A percentile compares a stretch with the other conserved stretches of the same genome.
phyloP scores from a whole-genome alignment of 169 alveolate genomes.

The Plasmodium blacklocki region DNA sequence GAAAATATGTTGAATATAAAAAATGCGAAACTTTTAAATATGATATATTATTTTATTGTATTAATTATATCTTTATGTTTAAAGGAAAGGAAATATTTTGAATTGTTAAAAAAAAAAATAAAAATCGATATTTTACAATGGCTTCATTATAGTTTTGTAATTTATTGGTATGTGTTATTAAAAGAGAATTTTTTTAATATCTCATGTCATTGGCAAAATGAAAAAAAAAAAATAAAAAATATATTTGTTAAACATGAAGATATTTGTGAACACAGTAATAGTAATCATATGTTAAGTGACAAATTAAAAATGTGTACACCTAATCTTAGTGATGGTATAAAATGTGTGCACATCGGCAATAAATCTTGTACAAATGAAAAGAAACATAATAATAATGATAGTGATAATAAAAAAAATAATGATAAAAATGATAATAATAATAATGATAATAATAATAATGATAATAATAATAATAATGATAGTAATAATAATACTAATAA shows the following conservation, averaged over 20 bases:
- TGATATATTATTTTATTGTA: slow-evolving; percentile 33
- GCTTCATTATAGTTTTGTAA: slow-evolving; percentile 16
- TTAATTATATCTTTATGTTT: slow-evolving; percentile 25
- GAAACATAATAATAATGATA: neutral
- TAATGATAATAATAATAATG: neutral
- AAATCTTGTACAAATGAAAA: neutral
- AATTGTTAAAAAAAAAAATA: slow-evolving; percentile 27
- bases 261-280: no score
- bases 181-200: slow-evolving; percentile 34
- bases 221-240: neutral
- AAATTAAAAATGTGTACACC: neutral
- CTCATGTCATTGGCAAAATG: neutral
- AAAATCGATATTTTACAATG: slow-evolving; percentile 4
- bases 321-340: neutral
- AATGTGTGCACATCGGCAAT: neutral
- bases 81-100: slow-evolving; percentile 11
- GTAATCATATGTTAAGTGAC: neutral
- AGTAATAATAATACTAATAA: neutral
- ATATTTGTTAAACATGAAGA: no score
- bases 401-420: neutral
- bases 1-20: slow-evolving; percentile 15
- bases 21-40: slow-evolving; percentile 14
- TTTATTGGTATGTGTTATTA: slow-evolving; percentile 13
- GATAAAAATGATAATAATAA: neutral
- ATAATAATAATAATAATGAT: neutral